These are phyloP conservation scores for Diplodia sapinea DNA, from an alignment of 2,329 filamentous ascomycete species.

Conservation along the genomic window DNA sequence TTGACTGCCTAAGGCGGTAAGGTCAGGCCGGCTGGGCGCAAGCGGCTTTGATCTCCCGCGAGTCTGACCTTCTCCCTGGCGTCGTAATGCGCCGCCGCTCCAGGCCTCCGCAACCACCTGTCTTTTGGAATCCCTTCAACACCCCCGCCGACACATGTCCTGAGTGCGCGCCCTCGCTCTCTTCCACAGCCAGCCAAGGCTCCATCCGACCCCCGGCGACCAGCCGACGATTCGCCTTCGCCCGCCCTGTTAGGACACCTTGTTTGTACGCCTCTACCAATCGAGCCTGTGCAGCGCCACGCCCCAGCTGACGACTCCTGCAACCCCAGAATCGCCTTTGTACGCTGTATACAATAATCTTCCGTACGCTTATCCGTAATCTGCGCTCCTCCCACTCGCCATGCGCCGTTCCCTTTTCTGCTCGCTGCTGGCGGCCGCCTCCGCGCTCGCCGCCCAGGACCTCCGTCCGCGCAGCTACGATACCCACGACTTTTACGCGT, in stretches of 20 bases:
- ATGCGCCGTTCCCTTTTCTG: conserved; percentile 57
- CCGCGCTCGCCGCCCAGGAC: conserved; percentile 42
- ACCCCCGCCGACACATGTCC: conserved; percentile 3
- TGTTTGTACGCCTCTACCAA: conserved; percentile 16
- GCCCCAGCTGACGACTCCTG: conserved; percentile 8
- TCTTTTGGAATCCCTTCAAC: background rate
- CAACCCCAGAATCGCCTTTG: conserved; percentile 14
- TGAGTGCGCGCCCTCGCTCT: conserved; percentile 2
- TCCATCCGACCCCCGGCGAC: conserved; percentile 5
- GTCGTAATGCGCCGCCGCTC: conserved; percentile 18
- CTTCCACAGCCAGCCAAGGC: conserved; percentile 11
- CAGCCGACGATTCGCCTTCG: background rate
- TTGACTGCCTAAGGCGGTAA: conserved; percentile 22
- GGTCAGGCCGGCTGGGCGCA: background rate
- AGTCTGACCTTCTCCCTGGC: conserved; percentile 19
- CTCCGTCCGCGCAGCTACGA: conserved; percentile 71
- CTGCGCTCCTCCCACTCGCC: conserved; percentile 27
- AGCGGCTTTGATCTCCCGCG: conserved; percentile 22
- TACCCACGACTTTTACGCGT: conserved; percentile 87
- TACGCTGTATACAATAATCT: conserved; percentile 3
- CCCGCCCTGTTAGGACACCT: conserved; percentile 6
- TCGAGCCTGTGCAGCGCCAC: conserved; percentile 5
- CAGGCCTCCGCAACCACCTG: conserved; percentile 23
- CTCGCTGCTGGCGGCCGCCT: conserved; percentile 45
- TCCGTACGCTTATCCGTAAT: conserved; percentile 4